phyloP scores from a whole-genome alignment of 352 stramenopile species.

The Phytopythium mirpurense region DNA sequence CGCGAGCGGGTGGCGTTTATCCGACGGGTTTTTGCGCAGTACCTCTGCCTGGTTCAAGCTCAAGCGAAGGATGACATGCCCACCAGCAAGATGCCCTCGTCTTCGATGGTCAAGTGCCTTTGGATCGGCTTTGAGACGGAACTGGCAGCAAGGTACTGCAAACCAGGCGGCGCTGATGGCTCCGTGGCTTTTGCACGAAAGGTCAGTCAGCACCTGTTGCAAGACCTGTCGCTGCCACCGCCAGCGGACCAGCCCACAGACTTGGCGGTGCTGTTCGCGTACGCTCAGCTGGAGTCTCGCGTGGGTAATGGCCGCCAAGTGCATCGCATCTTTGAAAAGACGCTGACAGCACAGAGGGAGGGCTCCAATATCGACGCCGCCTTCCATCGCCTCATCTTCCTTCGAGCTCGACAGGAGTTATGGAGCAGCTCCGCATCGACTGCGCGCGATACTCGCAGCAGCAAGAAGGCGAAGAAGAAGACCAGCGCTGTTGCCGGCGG shows the following conservation, averaged over 20 bases:
- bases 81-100: neutral
- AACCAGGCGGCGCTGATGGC: neutral
- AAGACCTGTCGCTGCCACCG: neutral
- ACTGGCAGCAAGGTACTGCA: constrained; percentile 5
- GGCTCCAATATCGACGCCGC: constrained; percentile 1
- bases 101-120: constrained; percentile 27
- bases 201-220: constrained; percentile 30
- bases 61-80: constrained; percentile 3
- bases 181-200: constrained; percentile 15
- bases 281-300: constrained; percentile 45
- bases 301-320: constrained; percentile 41
- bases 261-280: constrained; percentile 34
- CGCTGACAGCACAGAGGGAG: constrained; percentile 21
- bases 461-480: constrained; percentile 1
- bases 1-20: constrained; percentile 40
- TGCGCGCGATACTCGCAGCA: neutral
- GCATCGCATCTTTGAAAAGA: constrained; percentile 54
- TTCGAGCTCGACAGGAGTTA: constrained; percentile 30
- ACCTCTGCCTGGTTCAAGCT: constrained; percentile 17
- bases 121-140: constrained; percentile 48
- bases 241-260: constrained; percentile 3
- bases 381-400: constrained; percentile 55
- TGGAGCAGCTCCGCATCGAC: neutral
- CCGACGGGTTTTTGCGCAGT: constrained; percentile 27
- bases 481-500: too few relatives aligned